phyloP scores from a whole-genome alignment of 179 eudicot genomes.

The Heliamphora pulchella region DNA sequence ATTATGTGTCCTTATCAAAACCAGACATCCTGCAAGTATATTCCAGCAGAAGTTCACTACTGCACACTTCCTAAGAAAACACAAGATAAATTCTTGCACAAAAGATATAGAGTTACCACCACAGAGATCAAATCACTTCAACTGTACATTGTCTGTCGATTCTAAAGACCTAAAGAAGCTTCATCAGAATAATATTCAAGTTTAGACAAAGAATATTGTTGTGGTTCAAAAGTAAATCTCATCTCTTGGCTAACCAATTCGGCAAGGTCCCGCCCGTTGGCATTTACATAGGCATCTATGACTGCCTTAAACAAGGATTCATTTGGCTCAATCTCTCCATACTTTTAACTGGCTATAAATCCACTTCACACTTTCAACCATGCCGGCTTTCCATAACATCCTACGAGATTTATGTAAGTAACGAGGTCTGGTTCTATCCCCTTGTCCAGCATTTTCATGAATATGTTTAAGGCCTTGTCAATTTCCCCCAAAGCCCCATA shows the following conservation, averaged over 20 bases:
- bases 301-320: constrained; percentile 58
- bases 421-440: constrained; percentile 54
- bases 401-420: constrained; percentile 55
- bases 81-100: background rate
- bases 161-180: constrained; percentile 12
- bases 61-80: background rate
- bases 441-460: constrained; percentile 78
- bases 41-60: background rate
- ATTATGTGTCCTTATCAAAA: constrained; percentile 8
- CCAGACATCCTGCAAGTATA: background rate
- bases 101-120: background rate
- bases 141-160: background rate
- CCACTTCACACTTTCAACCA: constrained; percentile 76
- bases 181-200: constrained; percentile 21
- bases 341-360: constrained; percentile 45
- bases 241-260: constrained; percentile 64
- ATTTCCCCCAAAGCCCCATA: constrained; percentile 49
- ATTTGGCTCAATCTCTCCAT: constrained; percentile 48
- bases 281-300: constrained; percentile 48
- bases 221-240: constrained; percentile 36
- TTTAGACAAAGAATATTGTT: constrained; percentile 37
- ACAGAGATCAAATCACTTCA: background rate
- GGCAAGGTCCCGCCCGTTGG: constrained; percentile 60
- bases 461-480: constrained; percentile 55
- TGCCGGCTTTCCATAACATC: constrained; percentile 71